Base-by-base conservation (phyloP, 306 rosid species). In the Purshia tridentata region DNA sequence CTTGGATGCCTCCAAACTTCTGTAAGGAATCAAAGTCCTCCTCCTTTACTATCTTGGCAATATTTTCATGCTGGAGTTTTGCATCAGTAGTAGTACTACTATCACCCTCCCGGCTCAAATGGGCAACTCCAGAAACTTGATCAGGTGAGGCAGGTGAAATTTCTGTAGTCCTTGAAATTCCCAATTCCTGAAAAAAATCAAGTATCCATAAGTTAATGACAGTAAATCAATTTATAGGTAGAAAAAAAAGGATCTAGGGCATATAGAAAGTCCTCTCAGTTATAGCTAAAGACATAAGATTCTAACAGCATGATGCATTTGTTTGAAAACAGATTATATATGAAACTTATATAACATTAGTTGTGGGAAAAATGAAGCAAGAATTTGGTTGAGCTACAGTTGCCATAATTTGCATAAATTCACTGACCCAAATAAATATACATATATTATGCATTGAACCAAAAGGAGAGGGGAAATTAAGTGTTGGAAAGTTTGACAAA, bases 1-100 rank as follows among this genome's bases (percentile, higher is more conserved):
- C 78, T 18, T 40, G 15, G 15, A 59, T 40, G 44, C 82, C 78
- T 51, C 78, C 75, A 14, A 68, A 44, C 9, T 50, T 20, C 23
- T 16, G 69, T 9, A 79, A 29, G 65, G 75, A 54, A 19, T 65
- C 54, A 6, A 20, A 15, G 41, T 72, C 46, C 49, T 56, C 22
- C 29, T 62, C 56, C 51, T 11, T 58, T 0, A 72, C 55, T 2
- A 66, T 16, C 46, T 22, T n/a, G 12, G 49, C 9, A 23, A 72
- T 58, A 42, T 58, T 66, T 51, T 10, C 41, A 9, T 2, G 47
- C 42, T 77, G 80, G 63, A 59, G 76, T 45, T 40, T 44, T 50
- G 48, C 74, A 18, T 60, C 72, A 12, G 54, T 50, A 37, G 42
- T 15, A 60, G 18, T 9, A 59, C 61, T 64, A 11, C 5, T 10